Base-by-base conservation (phyloP, 495 filamentous ascomycete genomes). In the Neurospora discreta region DNA sequence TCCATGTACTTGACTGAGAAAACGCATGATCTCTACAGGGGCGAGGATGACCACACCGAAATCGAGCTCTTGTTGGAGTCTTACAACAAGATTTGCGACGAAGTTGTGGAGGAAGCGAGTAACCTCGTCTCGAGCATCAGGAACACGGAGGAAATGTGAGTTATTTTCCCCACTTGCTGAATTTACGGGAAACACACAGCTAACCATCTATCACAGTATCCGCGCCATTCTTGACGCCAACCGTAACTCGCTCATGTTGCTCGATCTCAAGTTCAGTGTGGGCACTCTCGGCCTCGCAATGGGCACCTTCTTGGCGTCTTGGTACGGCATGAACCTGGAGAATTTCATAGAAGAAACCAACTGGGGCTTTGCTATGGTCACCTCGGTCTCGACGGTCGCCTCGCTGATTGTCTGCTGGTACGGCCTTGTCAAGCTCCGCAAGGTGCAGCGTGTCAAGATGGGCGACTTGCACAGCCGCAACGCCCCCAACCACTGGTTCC, bases 291-390 rank as follows among this genome's bases (percentile, higher is more conserved):
- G 93, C 3, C 88, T 99, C 39, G 94, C 92, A 71, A 91, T 93
- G 75, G 95, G 95, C 39, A 97, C 96, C 68, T 93, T 98, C 77
- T 88, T 97, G 78, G 95, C 95, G 38, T 93, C 93, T n/a, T 89
- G 98, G 15, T 98, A 98, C 84, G 95, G 95, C 75, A 98, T 98
- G 94, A 99, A 99, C 82, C 85, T 99, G 74, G 96, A 97, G 78
- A 98, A 98, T 81, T 99, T 98, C 81, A 90, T 98, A 74, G 95
- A 99, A 83, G 95, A 98, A 80, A 93, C 92, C n/a, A 89, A 93
- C 80, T 85, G 94, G 77, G 95, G 94, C 11, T 98, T 99, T 80
- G 84, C 85, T 38, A 89, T 86, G 58, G 89, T 98, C 73, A 92
- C 89, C 4, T 84, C 81, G 16, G 85, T 86, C 74, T 94, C 90